Evolutionary conservation across 2,329 filamentous ascomycete genomes (phyloP), one percentile per base, ranked within the genome.

Genomic region (Colletotrichum graminicola): DNA sequence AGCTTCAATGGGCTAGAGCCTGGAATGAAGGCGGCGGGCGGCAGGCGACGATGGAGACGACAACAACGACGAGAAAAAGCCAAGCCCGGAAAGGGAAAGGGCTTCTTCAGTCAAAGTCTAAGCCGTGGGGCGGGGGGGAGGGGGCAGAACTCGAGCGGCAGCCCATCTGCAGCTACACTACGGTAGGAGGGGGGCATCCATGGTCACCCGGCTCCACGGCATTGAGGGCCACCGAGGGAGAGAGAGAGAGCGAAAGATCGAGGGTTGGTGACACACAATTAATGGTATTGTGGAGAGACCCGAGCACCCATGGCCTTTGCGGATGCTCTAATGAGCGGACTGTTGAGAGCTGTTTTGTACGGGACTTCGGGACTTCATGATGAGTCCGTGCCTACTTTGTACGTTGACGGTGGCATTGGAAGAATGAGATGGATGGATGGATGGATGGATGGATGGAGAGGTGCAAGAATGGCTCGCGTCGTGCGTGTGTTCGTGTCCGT

Each of bases 1-100:
- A 16, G 60, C 16, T n/a, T 8, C 21, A 26, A 52, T 16, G 18
- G 47, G 34, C 34, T 36, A 11, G 5, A 11, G 36, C n/a, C 59
- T 51, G 59, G 45, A 52, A 59, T n/a, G 29, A 41, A 32, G 26
- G 26, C 23, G 26, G n/a, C n/a, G 18, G 26, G 26, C 23, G 49
- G n/a, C n/a, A 6, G 21, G 49, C 47, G 23, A 26, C 49, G 49
- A 51, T 14, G 49, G 12, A n/a, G 32, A 43, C 52, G 43, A 51
- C 18, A 26, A 14, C 23, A 12, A 21, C 23, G 49, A 55, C n/a
- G 45, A 61, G 7, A 21, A 18, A n/a, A 43, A 54, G 52, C 61
- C 52, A 69, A 39, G 61, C 52, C 61, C n/a, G 59, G 49, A 67
- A 23, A 39, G 62, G 66, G 52, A 69, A 52, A 54, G 54, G 21